A percentile compares a stretch with the other conserved stretches of the same genome.
These are phyloP conservation scores for Colletotrichum limetticola DNA, from an alignment of 2,329 filamentous ascomycete genomes.

Conservation along the genomic window DNA sequence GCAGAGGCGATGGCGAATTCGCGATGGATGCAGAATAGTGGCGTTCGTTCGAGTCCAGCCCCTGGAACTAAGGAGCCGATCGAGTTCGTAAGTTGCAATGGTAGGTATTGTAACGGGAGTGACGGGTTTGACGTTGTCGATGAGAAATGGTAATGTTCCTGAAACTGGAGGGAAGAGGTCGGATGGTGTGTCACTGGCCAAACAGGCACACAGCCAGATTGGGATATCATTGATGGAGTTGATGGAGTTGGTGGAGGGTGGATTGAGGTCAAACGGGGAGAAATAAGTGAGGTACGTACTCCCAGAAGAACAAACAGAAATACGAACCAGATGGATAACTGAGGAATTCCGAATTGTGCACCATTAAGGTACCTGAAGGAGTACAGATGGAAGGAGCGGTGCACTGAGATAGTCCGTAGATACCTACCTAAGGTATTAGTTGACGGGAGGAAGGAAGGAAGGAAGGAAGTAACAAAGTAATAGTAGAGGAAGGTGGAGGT, in stretches of 20 bases:
- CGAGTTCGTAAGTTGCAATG: not conserved
- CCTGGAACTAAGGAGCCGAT: not conserved
- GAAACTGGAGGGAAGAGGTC: not conserved
- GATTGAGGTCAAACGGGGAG: not conserved
- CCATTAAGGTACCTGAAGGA: not conserved
- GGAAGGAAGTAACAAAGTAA: conserved; percentile 15
- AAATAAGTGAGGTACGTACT: not conserved
- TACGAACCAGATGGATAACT: not conserved
- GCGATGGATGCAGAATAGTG: conserved; percentile 24
- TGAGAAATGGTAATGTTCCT: not conserved
- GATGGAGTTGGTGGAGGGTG: not conserved
- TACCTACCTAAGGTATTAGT: not conserved
- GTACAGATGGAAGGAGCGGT: not conserved
- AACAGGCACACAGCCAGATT: not conserved
- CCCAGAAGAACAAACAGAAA: not conserved
- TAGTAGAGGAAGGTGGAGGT: not conserved
- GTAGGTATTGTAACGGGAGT: not conserved
- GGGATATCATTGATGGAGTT: conserved; percentile 7
- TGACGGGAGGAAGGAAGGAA: conserved; percentile 3
- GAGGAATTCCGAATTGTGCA: not conserved
- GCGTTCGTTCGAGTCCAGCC: conserved; percentile 20
- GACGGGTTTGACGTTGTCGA: not conserved
- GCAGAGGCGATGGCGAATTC: conserved; percentile 14
- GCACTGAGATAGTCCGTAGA: not conserved
- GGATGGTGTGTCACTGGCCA: not conserved